phyloP scores from a whole-genome alignment of 106 monocot species.

The Acorus gramineus region DNA sequence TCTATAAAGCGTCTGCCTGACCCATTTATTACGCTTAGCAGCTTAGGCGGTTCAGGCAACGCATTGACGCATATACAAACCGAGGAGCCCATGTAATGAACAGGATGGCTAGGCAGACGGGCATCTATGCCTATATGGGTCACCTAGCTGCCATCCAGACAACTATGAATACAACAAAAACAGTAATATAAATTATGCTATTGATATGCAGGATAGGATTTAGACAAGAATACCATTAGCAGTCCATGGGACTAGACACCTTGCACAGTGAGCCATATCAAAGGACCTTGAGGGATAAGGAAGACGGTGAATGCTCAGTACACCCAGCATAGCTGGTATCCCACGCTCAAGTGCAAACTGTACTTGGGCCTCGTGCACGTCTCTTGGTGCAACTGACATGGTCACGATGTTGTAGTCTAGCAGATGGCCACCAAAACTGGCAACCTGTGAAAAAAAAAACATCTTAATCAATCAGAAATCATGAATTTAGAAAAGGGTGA shows the following conservation, averaged over 20 bases:
- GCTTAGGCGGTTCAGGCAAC: too few relatives aligned
- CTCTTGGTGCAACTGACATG: slow-evolving; percentile 83
- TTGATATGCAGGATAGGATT: not conserved
- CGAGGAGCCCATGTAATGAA: too few relatives aligned
- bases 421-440: slow-evolving; percentile 72
- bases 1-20: too few relatives aligned
- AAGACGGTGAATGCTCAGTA: slow-evolving; percentile 43
- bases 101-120: too few relatives aligned
- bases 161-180: too few relatives aligned
- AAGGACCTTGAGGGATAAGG: slow-evolving; percentile 79
- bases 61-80: too few relatives aligned
- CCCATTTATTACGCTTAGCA: too few relatives aligned
- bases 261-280: slow-evolving; percentile 87
- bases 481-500: too few relatives aligned
- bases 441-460: slow-evolving; percentile 40
- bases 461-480: not conserved
- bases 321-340: slow-evolving; percentile 80
- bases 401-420: slow-evolving; percentile 67
- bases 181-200: not conserved
- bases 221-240: slow-evolving; percentile 43
- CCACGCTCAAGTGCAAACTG: slow-evolving; percentile 93
- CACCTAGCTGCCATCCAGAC: too few relatives aligned
- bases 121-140: too few relatives aligned
- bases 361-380: slow-evolving; percentile 79
- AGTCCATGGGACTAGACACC: slow-evolving; percentile 66